Evolutionary conservation across 345 rosid genomes (phyloP).

Genomic region (Tarenaya hassleriana): DNA sequence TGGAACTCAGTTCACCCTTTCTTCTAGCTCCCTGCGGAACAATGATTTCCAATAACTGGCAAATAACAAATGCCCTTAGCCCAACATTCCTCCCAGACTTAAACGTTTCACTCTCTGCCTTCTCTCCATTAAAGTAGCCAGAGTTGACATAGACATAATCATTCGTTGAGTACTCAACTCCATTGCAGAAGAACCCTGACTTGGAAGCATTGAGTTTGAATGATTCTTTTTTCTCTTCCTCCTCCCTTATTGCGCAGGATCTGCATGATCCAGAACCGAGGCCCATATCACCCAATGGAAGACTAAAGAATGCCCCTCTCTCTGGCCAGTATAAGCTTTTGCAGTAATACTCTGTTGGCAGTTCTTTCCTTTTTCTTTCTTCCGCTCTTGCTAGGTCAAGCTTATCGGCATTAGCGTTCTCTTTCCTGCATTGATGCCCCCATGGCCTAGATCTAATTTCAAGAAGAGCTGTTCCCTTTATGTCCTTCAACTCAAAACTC

Average conservation of each 20-base stretch:
- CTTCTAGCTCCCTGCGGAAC: conserved; percentile 29
- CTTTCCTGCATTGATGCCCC: conserved; percentile 57
- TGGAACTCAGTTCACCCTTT: conserved; percentile 27
- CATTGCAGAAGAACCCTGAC: conserved; percentile 34
- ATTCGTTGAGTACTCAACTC: conserved; percentile 33
- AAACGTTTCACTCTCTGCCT: conserved; percentile 28
- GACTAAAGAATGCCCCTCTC: conserved; percentile 60
- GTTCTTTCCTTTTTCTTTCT: conserved; percentile 44
- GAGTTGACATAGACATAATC: conserved; percentile 56
- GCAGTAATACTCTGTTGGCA: conserved; percentile 49
- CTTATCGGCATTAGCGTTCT: conserved; percentile 32
- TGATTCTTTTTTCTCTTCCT: conserved; percentile 25
- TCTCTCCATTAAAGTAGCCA: conserved; percentile 26
- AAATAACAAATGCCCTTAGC: conserved; percentile 51
- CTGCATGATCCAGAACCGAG: conserved; percentile 44
- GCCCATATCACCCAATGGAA: conserved; percentile 40
- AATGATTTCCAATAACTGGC: conserved; percentile 51
- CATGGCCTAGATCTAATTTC: conserved; percentile 50
- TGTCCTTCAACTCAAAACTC: conserved; percentile 37
- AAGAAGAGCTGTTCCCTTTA: conserved; percentile 33
- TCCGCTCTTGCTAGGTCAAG: conserved; percentile 45
- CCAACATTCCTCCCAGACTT: conserved; percentile 63
- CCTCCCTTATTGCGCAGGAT: conserved; percentile 41
- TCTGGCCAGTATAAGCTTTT: conserved; percentile 54
- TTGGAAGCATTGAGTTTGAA: conserved; percentile 26